These are phyloP conservation scores for Epicoccum sorghinum DNA, from an alignment of 2,329 filamentous ascomycete species.

Conservation along the genomic window DNA sequence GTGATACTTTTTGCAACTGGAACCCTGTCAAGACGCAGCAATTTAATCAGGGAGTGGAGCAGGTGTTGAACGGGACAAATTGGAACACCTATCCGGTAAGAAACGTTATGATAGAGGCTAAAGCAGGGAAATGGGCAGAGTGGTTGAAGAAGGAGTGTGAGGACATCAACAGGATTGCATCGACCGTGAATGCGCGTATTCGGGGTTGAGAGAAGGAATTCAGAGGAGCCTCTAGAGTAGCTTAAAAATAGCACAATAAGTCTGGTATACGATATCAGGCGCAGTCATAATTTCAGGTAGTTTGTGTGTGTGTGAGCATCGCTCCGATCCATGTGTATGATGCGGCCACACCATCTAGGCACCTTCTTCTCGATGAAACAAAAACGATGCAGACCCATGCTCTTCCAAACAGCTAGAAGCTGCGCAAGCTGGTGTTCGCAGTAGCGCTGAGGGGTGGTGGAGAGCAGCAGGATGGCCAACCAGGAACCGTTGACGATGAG, in stretches of 20 bases:
- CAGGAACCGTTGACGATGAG: slow-evolving; percentile 10
- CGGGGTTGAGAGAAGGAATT: no score
- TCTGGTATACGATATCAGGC: no score
- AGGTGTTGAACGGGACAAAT: not conserved
- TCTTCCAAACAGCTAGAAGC: not conserved
- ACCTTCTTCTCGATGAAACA: not conserved
- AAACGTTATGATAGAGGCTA: slow-evolving; percentile 15
- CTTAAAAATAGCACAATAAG: no score
- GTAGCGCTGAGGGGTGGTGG: slow-evolving; percentile 16
- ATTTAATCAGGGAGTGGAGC: slow-evolving; percentile 23
- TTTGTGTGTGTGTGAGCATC: not conserved
- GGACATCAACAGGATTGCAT: not conserved
- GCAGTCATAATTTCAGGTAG: no score
- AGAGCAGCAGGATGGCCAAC: slow-evolving; percentile 8
- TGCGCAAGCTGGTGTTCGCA: slow-evolving; percentile 16
- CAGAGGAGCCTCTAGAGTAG: no score
- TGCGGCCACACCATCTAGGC: not conserved
- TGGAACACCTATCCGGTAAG: not conserved
- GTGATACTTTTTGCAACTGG: slow-evolving; percentile 12
- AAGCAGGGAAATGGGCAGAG: slow-evolving; percentile 18
- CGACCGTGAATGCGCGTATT: no score
- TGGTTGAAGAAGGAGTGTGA: not conserved
- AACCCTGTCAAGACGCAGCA: slow-evolving; percentile 12
- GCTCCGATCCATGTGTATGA: not conserved
- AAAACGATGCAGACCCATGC: not conserved